Evolutionary conservation across 495 filamentous ascomycete genomes (phyloP), one percentile per base, ranked within the genome.

Genomic region (Umbilicaria muhlenbergii): DNA sequence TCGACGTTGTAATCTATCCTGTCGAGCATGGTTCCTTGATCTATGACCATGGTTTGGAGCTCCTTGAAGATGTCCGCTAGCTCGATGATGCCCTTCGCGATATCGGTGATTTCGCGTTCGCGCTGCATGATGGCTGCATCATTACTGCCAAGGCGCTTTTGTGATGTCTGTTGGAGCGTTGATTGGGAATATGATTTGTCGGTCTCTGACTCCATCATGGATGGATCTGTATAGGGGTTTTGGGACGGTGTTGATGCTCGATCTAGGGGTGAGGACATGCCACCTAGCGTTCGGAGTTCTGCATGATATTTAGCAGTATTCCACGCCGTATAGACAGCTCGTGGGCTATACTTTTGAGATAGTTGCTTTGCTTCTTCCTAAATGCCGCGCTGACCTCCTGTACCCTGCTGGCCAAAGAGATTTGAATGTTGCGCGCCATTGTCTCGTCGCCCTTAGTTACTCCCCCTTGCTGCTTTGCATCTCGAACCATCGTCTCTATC

Each of bases 1-100:
- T 98, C 91, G 32, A 98, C 82, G 58, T 98, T 98, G 64, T 94
- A 98, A 57, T 98, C 91, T 54, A 98, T 95, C 32, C 91, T 74
- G 63, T 98, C 91, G 17, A 98, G 74, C 81, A 98, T 86, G 21
- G 86, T 95, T 11, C 91, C 91, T 62, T 98, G 91, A 59, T 98
- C 91, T 46, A 98, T 98, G 44, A 98, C 80, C 87, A 98, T 94
- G 16, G 70, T 76, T 56, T 98, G 92, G 15, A 98, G 63, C 49
- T 96, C 92, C 37, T 89, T 85, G 68, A 98, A 98, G 34, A 98
- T 86, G 56, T 94, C 87, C 1, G 87, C 80, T 2, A 98, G 70
- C 51, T 96, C 92, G 53, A 98, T 94, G 58, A 98, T 94, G 35
- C 91, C 91, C 54, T 93, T 86, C 0, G 91, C 91, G 47, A 98